Evolutionary conservation across 1,284 basidiomycete species (phyloP).

Genomic region (Cutaneotrichosporon arboriforme): DNA sequence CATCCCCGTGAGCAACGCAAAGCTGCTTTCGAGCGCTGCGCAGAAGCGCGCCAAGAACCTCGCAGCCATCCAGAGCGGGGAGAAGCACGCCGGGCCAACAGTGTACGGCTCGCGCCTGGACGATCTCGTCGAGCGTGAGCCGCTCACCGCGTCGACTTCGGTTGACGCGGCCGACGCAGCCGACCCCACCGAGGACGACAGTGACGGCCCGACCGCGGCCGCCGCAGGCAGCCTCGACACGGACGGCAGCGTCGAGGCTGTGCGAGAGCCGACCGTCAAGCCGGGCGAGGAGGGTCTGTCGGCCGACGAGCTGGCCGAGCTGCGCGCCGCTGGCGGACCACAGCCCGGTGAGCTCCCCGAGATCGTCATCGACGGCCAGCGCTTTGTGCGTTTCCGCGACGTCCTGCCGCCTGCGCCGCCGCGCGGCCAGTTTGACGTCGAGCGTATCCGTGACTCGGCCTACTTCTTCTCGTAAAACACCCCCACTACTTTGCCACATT

Average conservation of each 20-base stretch:
- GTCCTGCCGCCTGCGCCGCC: conserved; percentile 75
- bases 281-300: conserved; percentile 5
- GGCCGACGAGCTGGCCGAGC: conserved; percentile 7
- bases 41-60: conserved; percentile 10
- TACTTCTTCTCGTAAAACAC: conserved; percentile 69
- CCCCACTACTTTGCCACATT: not conserved
- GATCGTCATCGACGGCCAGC: conserved; percentile 21
- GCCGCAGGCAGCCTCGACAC: not conserved
- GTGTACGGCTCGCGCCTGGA: not conserved
- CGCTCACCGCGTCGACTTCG: conserved; percentile 2
- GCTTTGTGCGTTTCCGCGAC: conserved; percentile 69
- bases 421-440: conserved; percentile 84
- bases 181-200: conserved; percentile 6
- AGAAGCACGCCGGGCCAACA: not conserved
- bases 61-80: conserved; percentile 6
- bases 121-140: too few species aligned
- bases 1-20: conserved; percentile 56
- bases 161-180: not conserved
- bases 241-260: not conserved
- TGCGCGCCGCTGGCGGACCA: conserved; percentile 1
- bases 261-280: not conserved
- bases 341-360: conserved; percentile 9
- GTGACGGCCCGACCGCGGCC: conserved; percentile 6
- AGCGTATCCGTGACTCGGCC: conserved; percentile 68
- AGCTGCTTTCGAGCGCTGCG: conserved; percentile 8